phyloP scores from a whole-genome alignment of 106 monocot species.

The Dendrobium huoshanense region DNA sequence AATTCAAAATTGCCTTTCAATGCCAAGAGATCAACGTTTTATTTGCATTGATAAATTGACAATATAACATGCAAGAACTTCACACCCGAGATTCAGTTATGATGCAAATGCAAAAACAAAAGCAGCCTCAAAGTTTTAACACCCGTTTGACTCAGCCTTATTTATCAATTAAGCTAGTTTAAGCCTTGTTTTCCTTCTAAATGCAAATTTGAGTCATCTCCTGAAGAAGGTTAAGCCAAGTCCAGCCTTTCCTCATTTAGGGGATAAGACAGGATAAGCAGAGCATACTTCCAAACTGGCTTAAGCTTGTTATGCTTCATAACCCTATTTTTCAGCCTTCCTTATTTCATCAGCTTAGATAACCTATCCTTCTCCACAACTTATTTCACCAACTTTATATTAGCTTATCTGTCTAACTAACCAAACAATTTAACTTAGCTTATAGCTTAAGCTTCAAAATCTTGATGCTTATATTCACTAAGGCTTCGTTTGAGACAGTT shows the following conservation, averaged over 20 bases:
- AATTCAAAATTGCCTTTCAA: not conserved
- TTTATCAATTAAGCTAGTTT: not conserved
- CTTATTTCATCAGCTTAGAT: too few species aligned
- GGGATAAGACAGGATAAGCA: not conserved
- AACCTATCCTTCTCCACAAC: too few species aligned
- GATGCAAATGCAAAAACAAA: not conserved
- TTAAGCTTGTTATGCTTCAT: too few species aligned
- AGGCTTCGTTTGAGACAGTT: too few species aligned
- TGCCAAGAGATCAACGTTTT: not conserved
- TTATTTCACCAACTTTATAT: too few species aligned
- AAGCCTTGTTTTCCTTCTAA: not conserved
- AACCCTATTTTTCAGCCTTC: too few species aligned
- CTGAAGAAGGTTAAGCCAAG: too few species aligned
- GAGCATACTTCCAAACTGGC: not conserved
- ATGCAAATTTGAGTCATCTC: not conserved
- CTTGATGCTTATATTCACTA: not conserved
- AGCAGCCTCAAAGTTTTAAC: not conserved
- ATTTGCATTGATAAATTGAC: not conserved
- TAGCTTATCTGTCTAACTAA: too few species aligned
- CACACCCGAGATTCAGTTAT: not conserved
- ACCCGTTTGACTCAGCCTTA: not conserved
- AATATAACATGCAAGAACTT: not conserved
- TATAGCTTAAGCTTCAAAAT: too few species aligned
- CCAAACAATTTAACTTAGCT: too few species aligned
- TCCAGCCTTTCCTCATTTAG: not conserved